Conservation (phyloP, 176 grass and related monocot species). For the Aegilops tauschii region DNA sequence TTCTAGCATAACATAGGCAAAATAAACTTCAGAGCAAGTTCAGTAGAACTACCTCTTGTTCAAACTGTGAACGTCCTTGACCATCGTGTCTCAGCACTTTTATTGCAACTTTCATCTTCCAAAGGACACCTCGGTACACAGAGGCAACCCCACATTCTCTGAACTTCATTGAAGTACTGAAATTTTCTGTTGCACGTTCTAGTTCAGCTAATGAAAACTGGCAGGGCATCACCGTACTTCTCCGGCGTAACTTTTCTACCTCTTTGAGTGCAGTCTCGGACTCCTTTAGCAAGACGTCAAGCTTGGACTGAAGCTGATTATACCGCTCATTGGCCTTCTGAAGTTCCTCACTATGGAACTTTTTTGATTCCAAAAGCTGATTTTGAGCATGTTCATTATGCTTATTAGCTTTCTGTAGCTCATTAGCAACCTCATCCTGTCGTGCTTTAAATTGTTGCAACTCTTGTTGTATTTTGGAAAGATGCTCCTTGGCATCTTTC, state of each 20-base stretch:
- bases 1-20: background rate
- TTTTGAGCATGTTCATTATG: background rate
- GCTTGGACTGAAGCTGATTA: constrained; percentile 31
- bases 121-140: constrained; percentile 29
- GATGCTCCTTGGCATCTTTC: constrained; percentile 11
- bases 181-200: constrained; percentile 38
- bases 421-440: background rate
- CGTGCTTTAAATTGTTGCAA: constrained; percentile 7
- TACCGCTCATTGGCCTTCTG: background rate
- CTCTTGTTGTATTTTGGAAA: constrained; percentile 25
- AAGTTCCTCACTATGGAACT: background rate
- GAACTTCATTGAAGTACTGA: constrained; percentile 31
- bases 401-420: constrained; percentile 25
- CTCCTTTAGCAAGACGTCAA: constrained; percentile 31
- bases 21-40: background rate
- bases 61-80: constrained; percentile 41
- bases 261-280: constrained; percentile 32
- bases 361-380: constrained; percentile 24
- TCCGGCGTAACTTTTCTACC: constrained; percentile 32
- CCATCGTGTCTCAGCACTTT: constrained; percentile 40
- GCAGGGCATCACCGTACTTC: constrained; percentile 30
- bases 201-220: constrained; percentile 34
- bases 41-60: constrained; percentile 35
- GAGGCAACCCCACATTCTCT: constrained; percentile 41
- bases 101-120: constrained; percentile 44